Evolutionary conservation across 257 asterid species (phyloP).

Genomic region (Leptodermis oblonga): DNA sequence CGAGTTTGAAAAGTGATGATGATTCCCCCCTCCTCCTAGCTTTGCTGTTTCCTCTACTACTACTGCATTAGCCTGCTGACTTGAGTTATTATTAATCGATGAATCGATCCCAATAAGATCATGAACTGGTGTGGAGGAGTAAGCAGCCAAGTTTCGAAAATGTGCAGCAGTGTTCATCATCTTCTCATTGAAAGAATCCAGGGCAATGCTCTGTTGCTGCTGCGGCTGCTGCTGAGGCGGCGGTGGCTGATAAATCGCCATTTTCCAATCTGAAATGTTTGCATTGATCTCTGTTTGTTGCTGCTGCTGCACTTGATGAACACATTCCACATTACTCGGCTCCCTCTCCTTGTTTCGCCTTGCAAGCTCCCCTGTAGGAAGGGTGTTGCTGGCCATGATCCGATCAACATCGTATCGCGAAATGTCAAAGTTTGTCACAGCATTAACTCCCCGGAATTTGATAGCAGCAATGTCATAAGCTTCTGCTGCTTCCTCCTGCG

Average conservation of each 20-base stretch:
- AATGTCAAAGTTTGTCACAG: constrained; percentile 46
- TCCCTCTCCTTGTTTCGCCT: constrained; percentile 39
- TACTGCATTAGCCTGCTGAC: not conserved
- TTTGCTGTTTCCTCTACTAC: constrained; percentile 30
- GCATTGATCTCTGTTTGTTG: constrained; percentile 8
- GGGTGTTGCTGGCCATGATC: constrained; percentile 44
- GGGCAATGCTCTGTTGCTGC: constrained; percentile 23
- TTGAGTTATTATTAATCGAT: constrained; percentile 5
- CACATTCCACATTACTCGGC: constrained; percentile 19
- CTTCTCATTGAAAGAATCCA: constrained; percentile 21
- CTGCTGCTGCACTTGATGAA: not conserved
- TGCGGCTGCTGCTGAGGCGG: constrained; percentile 11
- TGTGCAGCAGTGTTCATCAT: constrained; percentile 15
- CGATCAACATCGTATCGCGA: constrained; percentile 41
- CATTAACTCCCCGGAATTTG: constrained; percentile 44
- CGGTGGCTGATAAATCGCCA: constrained; percentile 19
- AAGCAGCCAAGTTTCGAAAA: constrained; percentile 24
- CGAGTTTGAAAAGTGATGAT: constrained; percentile 46
- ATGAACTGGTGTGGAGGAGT: constrained; percentile 38
- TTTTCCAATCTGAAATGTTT: constrained; percentile 30
- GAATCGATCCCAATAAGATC: constrained; percentile 42
- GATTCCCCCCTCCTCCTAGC: constrained; percentile 16
- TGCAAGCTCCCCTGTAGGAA: constrained; percentile 33
- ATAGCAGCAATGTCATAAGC: constrained; percentile 55
- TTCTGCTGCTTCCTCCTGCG: constrained; percentile 56